Base-by-base conservation (phyloP, 2,329 filamentous ascomycete species). In the Xylariales sp. region DNA sequence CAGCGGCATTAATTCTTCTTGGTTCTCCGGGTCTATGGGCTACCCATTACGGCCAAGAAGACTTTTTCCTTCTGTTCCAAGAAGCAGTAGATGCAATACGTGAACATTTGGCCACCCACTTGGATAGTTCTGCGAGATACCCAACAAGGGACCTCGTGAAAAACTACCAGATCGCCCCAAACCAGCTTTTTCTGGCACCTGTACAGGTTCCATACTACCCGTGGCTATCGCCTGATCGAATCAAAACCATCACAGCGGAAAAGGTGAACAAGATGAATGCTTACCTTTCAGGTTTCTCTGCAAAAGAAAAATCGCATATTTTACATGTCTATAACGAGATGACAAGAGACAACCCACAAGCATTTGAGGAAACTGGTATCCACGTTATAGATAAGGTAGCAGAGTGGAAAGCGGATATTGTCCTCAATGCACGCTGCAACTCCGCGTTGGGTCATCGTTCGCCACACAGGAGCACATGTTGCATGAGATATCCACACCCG, bases 361-460 rank as follows among this genome's bases (percentile, higher is more conserved):
- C 57, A 28, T 73, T 70, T 29, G 60, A 67, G 31, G 60, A 64
- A 29, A 69, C 67, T 41, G 72, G 74, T 12, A 47, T 78, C 17
- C 70, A 75, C 53, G 61, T 74, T 8, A 55, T 64, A 11, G 60
- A 67, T 12, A 57, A 53, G 18, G 62, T 78, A 19, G 66, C 69
- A 2, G 58, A 60, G 32, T 58, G 59, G 37, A 70, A 72, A 56
- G 67, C 71, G 12, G 70, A 80, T 47, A 53, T 78, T 14, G 52
- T 76, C 2, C 62, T 81, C 34, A 76, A 76, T 41, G 56, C 69
- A 19, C 67, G 69, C 30, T 81, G 77, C 57, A 80, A 80, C 50
- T 60, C 64, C 40, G 51, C 62, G 14, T 57, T 57, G 4, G 44
- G 54, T 13, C 55, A 59, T n/a, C 56, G 56, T 18, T 66, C 66